Percentiles rank a stretch among this genome's conserved stretches.
These are phyloP conservation scores for Penicillium crustosum DNA, from an alignment of 2,329 filamentous ascomycete species.

Conservation along the genomic window DNA sequence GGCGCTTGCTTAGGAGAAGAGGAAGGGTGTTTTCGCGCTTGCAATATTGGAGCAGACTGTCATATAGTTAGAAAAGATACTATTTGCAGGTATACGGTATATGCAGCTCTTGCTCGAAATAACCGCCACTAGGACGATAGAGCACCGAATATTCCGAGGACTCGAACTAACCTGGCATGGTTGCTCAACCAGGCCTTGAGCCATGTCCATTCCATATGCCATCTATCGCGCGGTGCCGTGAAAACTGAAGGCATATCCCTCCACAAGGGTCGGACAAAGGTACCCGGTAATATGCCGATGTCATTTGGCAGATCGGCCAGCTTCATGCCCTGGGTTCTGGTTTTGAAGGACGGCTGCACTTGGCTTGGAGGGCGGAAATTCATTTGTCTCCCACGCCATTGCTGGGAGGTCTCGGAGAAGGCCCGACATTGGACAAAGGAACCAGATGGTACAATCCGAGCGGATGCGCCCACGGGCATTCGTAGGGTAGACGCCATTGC, in stretches of 20 bases:
- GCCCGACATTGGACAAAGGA: conserved; percentile 31
- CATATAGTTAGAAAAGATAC: not conserved
- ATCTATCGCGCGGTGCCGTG: conserved; percentile 35
- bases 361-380: conserved; percentile 19
- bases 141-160: not conserved
- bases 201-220: conserved; percentile 44
- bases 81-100: not conserved
- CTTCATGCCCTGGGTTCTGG: conserved; percentile 34
- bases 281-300: conserved; percentile 48
- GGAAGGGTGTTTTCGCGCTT: conserved; percentile 37
- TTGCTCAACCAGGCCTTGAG: conserved; percentile 37
- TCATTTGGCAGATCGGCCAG: conserved; percentile 42
- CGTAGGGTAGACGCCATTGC: conserved; percentile 37
- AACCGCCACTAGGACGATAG: not conserved
- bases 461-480: conserved; percentile 25
- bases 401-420: conserved; percentile 37
- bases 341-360: conserved; percentile 40
- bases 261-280: conserved; percentile 42
- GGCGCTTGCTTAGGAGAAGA: conserved; percentile 37
- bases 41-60: conserved; percentile 28
- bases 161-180: conserved; percentile 34
- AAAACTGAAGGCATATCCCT: conserved; percentile 44
- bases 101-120: not conserved
- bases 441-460: conserved; percentile 20
- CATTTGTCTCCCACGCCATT: conserved; percentile 20